Base-by-base conservation (phyloP, 2,329 filamentous ascomycete genomes). In the Sarocladiaceae sp. region DNA sequence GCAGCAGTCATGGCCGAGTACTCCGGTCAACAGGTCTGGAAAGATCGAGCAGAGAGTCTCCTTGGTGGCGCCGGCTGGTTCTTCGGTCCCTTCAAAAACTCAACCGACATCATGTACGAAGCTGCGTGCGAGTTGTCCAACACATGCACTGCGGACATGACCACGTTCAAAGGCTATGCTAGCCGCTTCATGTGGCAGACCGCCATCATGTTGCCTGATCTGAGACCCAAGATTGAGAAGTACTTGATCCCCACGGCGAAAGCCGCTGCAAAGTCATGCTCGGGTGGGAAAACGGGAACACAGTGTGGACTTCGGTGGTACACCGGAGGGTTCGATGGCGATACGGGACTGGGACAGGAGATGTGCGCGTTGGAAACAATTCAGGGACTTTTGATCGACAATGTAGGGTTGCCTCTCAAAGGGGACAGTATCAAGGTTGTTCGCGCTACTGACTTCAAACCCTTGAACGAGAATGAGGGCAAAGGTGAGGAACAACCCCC, bases 1-100 rank as follows among this genome's bases (percentile, higher is more conserved):
- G n/a, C 76, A 1, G 78, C 82, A 2, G 69, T 81, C 45, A 66
- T 85, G 58, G 80, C 77, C 59, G n/a, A n/a, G n/a, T n/a, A n/a
- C n/a, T n/a, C n/a, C n/a, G n/a, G n/a, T n/a, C n/a, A n/a, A 79
- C 45, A 56, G 12, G 56, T 60, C 13, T 81, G 77, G 78, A 58
- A 60, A n/a, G 56, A 68, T n/a, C 71, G 74, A 34, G 65, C 72
- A 2, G 48, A 62, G 26, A 60, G 64, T 24, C 64, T 80, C 26
- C 55, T 80, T 12, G 55, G 63, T 23, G 69, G 67, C 15, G 58
- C 68, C n/a, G 60, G 58, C 3, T 58, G 59, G 49, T 78, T 72
- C 55, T 74, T 78, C 61, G 57, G 56, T 45, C 67, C 70, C 9
- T 66, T 60, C 42, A 51, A 63, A n/a, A 72, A 75, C 52, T 61